These are phyloP conservation scores for Ophiostoma ulmi DNA, from an alignment of 2,329 filamentous ascomycete species.

Conservation along the genomic window DNA sequence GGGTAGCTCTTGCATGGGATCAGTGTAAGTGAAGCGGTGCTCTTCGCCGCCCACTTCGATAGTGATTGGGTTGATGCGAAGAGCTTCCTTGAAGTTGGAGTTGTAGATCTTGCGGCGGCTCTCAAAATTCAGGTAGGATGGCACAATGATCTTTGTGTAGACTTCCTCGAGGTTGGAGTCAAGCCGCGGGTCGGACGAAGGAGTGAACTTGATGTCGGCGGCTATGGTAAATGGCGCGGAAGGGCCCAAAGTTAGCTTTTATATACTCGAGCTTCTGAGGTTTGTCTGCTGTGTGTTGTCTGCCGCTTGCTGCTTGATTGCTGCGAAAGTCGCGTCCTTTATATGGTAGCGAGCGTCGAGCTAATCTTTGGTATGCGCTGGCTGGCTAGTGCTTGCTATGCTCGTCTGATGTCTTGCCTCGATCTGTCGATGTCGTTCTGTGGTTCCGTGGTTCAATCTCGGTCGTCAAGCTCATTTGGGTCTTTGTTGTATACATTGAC, in stretches of 20 bases:
- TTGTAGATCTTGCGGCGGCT: constrained; percentile 53
- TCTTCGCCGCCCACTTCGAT: constrained; percentile 56
- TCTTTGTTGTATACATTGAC: background rate
- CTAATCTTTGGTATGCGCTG: background rate
- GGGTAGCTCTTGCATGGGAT: constrained; percentile 42
- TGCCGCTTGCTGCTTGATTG: background rate
- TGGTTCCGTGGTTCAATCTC: constrained; percentile 5
- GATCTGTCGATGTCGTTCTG: background rate
- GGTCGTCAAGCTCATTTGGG: background rate
- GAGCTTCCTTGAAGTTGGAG: constrained; percentile 41
- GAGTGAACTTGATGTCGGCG: constrained; percentile 43
- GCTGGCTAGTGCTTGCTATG: background rate
- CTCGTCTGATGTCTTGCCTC: background rate
- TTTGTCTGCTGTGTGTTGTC: background rate
- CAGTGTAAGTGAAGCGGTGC: constrained; percentile 46
- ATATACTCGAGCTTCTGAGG: background rate
- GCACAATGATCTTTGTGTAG: constrained; percentile 56
- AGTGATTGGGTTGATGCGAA: constrained; percentile 52
- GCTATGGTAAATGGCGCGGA: constrained; percentile 8
- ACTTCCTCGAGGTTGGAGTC: constrained; percentile 49
- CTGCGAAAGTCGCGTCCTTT: background rate
- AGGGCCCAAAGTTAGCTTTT: background rate
- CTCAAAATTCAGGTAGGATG: constrained; percentile 50
- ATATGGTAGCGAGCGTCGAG: background rate
- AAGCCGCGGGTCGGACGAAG: constrained; percentile 50